Conservation (phyloP, 768 basidiomycete genomes). For the Coprinellus micaceus region DNA sequence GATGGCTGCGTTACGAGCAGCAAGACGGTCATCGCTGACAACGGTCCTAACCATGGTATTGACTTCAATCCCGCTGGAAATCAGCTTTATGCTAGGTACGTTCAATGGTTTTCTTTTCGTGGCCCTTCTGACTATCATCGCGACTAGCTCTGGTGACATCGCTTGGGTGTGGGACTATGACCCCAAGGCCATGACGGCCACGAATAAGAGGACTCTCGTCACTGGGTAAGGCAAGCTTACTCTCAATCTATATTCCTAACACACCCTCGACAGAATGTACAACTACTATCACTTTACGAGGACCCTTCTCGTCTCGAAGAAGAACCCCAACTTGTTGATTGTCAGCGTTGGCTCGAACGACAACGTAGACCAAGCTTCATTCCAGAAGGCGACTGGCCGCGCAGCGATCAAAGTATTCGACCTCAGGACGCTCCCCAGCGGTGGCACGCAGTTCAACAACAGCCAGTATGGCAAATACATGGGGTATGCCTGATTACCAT, state of each 20-base stretch:
- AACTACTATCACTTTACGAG: conserved; percentile 14
- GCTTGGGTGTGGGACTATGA: conserved; percentile 18
- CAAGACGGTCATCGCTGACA: conserved; percentile 1
- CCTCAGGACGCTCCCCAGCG: conserved; percentile 2
- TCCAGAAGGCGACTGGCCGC: conserved; percentile 6
- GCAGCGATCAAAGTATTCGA: conserved; percentile 15
- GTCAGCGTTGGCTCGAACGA: conserved; percentile 12
- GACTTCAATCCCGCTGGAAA: conserved; percentile 4
- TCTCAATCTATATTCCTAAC: not conserved
- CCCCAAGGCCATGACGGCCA: conserved; percentile 8
- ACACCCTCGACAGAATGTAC: conserved; percentile 9
- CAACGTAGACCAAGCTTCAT: conserved; percentile 13
- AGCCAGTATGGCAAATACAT: conserved; percentile 5
- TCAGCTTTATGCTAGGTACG: conserved; percentile 6
- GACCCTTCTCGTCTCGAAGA: conserved; percentile 12
- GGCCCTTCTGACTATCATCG: not conserved
- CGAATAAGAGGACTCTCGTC: conserved; percentile 14
- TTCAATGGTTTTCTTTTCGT: not conserved
- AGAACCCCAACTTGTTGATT: conserved; percentile 13
- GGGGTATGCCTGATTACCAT: not conserved
- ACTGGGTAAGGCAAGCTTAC: conserved; percentile 9
- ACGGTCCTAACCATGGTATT: conserved; percentile 3
- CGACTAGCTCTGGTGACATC: conserved; percentile 8
- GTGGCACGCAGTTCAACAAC: conserved; percentile 8
- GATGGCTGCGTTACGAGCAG: conserved; percentile 8